Evolutionary conservation across 768 basidiomycete species (phyloP), one percentile per base, ranked within the genome.

Genomic region (Tulasnella sp.): DNA sequence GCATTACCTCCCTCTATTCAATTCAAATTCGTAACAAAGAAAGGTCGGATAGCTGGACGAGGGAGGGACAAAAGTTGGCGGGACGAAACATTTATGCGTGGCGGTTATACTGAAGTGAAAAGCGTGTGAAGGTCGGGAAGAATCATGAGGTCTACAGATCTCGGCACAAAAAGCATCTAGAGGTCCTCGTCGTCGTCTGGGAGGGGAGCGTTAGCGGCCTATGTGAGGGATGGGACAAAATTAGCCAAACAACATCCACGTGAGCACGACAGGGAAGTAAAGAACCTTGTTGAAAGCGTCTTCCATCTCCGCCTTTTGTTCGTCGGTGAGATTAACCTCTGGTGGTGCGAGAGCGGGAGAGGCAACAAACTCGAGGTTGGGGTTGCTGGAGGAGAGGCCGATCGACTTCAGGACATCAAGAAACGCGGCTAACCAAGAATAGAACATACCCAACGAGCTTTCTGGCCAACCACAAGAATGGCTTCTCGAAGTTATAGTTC

Each of bases 401-500:
- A 44, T 56, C 7, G n/a, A 14, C 27, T 36, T n/a, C 16, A 81
- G 77, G 6, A 36, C 73, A 24, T 74, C 34, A 31, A 6, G 19
- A 12, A 16, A 27, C n/a, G 48, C 19, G 2, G 7, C 14, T 44
- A 24, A 58, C 31, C 21, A 44, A n/a, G 52, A 27, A 24, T 34
- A 34, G 52, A 8, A 88, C 94, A 81, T 83, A 96, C 95, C 96
- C 97, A 82, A 97, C 97, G 81, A 99, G 90, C 88, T 99, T 99
- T 88, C 96, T 91, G 80, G 95, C 97, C 85, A 99, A 90, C 98
- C 98, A 99, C 82, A 99, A 90, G 95, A 99, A 99, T 74, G 98
- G 98, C 86, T 98, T 98, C 88, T 99, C 98, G 85, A 99, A 99
- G 89, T 99, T 99, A 87, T 99, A 99, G 90, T 99, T 99, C 71